Base-by-base conservation (phyloP, 176 grass and related monocot species). In the Eremochloa ophiuroides region DNA sequence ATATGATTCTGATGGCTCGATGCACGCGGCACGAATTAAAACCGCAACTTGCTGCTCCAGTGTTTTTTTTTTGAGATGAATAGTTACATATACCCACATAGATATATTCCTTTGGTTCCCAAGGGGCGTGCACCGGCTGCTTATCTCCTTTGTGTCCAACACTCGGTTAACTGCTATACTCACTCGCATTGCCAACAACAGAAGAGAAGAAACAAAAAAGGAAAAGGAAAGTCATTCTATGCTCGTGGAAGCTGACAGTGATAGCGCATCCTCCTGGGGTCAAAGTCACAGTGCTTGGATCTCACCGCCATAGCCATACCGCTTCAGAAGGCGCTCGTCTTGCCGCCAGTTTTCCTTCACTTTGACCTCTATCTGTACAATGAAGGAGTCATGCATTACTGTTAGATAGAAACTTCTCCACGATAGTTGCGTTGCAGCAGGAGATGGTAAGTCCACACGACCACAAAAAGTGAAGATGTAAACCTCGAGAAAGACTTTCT, bases 401-500 rank as follows among this genome's bases (percentile, higher is more conserved):
- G 30, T 86, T 6, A 84, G 77, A 73, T 3, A 80, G 69, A 68
- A 73, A 28, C 75, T 41, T 34, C 26, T 66, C 44, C 48, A 41
- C 14, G 33, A 15, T 29, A 44, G 13, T 55, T 12, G 55, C 55
- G 20, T 3, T 16, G 0, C 40, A 27, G 0, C 62, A 25, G 7
- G 31, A 66, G 50, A 41, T 1, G 26, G 41, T 4, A 7, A 40
- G 2, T 55, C 37, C 70, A 75, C 29, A 17, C 43, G 0, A 47
- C 40, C 27, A 33, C 23, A 16, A 12, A 27, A 56, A 73, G 12
- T 26, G 4, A 59, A 44, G 3, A 28, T 30, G 50, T 8, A 17
- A 17, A 98, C 95, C 95, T 98, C 95, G 28, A 98, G 95, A 83
- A 83, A 98, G 70, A 95, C 90, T 87, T 98, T 98, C 89, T 98